Evolutionary conservation across 495 filamentous ascomycete species (phyloP).

Genomic region (Podospora conica): DNA sequence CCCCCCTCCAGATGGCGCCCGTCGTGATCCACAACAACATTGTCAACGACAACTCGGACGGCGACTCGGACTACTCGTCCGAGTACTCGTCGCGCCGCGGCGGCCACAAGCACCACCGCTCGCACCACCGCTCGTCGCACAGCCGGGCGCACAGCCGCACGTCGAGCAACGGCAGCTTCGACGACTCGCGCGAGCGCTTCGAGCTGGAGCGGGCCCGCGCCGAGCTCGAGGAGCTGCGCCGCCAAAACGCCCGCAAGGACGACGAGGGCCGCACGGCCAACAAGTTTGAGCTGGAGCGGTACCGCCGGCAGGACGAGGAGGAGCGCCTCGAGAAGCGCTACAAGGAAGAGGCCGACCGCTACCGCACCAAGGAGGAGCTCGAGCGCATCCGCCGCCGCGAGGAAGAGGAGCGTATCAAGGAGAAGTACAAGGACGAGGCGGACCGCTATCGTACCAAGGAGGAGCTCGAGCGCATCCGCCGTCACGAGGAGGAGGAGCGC

Average conservation of each 20-base stretch:
- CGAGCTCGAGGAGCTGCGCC: constrained; percentile 18
- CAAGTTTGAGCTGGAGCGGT: constrained; percentile 12
- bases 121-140: constrained; percentile 18
- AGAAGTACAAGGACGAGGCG: constrained; percentile 32
- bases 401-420: background rate
- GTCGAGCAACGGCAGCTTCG: constrained; percentile 27
- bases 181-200: constrained; percentile 21
- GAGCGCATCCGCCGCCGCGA: constrained; percentile 19
- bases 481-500: constrained; percentile 40
- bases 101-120: constrained; percentile 6
- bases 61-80: constrained; percentile 31
- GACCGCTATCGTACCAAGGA: constrained; percentile 37
- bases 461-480: constrained; percentile 36
- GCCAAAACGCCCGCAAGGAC: constrained; percentile 15
- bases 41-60: constrained; percentile 28
- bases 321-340: constrained; percentile 14
- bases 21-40: constrained; percentile 49
- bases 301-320: constrained; percentile 12
- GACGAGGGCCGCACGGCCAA: constrained; percentile 13
- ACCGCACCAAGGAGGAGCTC: constrained; percentile 15
- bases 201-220: constrained; percentile 18
- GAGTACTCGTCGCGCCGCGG: constrained; percentile 22
- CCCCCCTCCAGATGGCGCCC: constrained; percentile 26
- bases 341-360: constrained; percentile 17
- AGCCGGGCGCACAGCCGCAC: constrained; percentile 21